A percentile compares a stretch with the other conserved stretches of the same genome.
These are phyloP conservation scores for Rhexocercosporidium sp. DNA, from an alignment of 2,329 filamentous ascomycete genomes.

Conservation along the genomic window DNA sequence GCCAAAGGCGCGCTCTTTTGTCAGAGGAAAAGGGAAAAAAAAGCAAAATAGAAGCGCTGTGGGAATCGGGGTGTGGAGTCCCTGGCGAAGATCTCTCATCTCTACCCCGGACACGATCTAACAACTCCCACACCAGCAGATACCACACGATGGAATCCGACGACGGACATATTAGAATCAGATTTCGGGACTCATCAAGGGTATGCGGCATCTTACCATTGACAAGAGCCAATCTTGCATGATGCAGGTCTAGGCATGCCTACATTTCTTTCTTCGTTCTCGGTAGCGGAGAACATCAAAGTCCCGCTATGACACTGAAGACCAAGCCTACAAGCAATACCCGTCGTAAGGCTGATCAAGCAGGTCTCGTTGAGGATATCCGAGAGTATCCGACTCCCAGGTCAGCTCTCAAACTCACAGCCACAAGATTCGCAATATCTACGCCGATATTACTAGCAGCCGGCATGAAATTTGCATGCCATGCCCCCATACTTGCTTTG, in stretches of 20 bases:
- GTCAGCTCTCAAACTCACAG: not conserved
- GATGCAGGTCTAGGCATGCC: constrained; percentile 5
- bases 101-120: constrained; percentile 22
- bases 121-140: constrained; percentile 30
- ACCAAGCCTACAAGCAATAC: not conserved
- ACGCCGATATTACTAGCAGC: not conserved
- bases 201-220: constrained; percentile 20
- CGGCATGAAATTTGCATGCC: not conserved
- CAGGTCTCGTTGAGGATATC: not conserved
- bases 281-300: not conserved
- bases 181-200: constrained; percentile 14
- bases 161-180: not conserved
- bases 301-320: not conserved
- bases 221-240: not conserved
- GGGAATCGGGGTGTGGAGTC: not conserved
- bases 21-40: constrained; percentile 5
- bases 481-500: not conserved
- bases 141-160: constrained; percentile 10
- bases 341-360: not conserved
- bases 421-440: not conserved
- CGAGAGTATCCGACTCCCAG: not conserved
- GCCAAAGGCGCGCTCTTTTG: constrained; percentile 16
- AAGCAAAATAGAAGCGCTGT: not conserved
- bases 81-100: constrained; percentile 23
- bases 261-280: not conserved